Conservation (phyloP, 1,284 basidiomycete genomes). For the Amylostereum areolatum region DNA sequence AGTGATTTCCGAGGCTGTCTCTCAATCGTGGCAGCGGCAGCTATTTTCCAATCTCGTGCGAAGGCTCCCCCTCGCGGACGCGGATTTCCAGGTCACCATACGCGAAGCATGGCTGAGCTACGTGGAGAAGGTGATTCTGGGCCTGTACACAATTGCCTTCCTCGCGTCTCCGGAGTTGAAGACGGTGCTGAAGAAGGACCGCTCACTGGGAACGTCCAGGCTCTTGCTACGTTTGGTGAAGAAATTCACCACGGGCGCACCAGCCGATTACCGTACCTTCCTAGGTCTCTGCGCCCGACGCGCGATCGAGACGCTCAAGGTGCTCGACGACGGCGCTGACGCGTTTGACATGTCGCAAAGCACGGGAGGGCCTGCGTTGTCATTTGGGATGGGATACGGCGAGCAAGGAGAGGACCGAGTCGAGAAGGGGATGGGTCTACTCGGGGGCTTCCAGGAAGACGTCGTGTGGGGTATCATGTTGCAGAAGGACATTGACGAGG, state of each 20-base stretch:
- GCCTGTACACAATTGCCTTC: constrained; percentile 84
- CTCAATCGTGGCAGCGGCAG: constrained; percentile 50
- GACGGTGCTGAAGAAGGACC: constrained; percentile 55
- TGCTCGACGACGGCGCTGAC: constrained; percentile 78
- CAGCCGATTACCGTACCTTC: constrained; percentile 41
- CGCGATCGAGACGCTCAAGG: constrained; percentile 78
- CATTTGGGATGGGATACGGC: constrained; percentile 72
- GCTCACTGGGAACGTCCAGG: constrained; percentile 51
- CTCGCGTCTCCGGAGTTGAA: constrained; percentile 74
- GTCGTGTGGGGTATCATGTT: constrained; percentile 64
- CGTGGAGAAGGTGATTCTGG: constrained; percentile 74
- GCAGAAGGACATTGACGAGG: constrained; percentile 60
- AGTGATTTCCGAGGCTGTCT: constrained; percentile 57
- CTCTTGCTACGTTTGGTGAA: constrained; percentile 64
- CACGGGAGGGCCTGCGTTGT: constrained; percentile 45
- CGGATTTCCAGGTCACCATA: constrained; percentile 67
- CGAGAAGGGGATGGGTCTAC: constrained; percentile 70
- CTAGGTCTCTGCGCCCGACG: constrained; percentile 68
- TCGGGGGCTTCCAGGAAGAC: constrained; percentile 66
- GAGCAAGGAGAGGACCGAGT: constrained; percentile 66
- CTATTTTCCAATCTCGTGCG: constrained; percentile 71
- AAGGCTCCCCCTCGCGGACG: constrained; percentile 74
- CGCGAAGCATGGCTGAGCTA: constrained; percentile 71
- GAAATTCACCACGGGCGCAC: constrained; percentile 44
- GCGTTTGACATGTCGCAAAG: constrained; percentile 61